phyloP scores from a whole-genome alignment of 2,329 filamentous ascomycete genomes.

The Colletotrichum limetticola region DNA sequence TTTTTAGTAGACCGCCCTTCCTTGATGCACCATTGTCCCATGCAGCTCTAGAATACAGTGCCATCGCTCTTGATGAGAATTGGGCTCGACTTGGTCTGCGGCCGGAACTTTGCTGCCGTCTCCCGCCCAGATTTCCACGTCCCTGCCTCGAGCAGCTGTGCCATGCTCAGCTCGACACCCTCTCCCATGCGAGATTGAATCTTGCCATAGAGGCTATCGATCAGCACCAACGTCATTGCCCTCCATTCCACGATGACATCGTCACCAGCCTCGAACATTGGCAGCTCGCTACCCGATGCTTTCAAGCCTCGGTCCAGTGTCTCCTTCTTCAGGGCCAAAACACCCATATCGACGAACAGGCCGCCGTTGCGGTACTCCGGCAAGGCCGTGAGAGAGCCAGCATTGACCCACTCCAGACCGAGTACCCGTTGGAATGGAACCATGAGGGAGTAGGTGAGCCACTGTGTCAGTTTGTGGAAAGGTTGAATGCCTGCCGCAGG shows the following conservation, averaged over 20 bases:
- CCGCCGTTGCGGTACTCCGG: conserved; percentile 95
- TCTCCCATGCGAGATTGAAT: conserved; percentile 51
- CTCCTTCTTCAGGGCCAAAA: conserved; percentile 78
- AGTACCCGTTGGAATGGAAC: conserved; percentile 87
- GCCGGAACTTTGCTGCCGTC: conserved; percentile 80
- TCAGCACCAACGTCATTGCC: conserved; percentile 69
- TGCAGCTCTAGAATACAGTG: conserved; percentile 73
- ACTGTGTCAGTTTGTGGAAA: conserved; percentile 95
- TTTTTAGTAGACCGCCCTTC: background rate
- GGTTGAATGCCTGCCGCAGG: conserved; percentile 70
- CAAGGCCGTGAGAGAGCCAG: conserved; percentile 85
- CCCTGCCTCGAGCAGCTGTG: conserved; percentile 64
- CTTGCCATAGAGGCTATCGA: conserved; percentile 63
- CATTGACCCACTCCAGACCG: conserved; percentile 82
- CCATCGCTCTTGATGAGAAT: conserved; percentile 86
- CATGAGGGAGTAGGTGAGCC: conserved; percentile 95
- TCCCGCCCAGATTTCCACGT: conserved; percentile 78
- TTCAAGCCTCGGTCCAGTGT: conserved; percentile 78
- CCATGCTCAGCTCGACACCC: conserved; percentile 53
- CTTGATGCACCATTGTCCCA: background rate
- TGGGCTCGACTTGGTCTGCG: conserved; percentile 83
- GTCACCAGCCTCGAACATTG: conserved; percentile 68
- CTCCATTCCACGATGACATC: conserved; percentile 75
- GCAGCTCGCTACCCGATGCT: conserved; percentile 60
- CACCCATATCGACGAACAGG: conserved; percentile 84